Base-by-base conservation (phyloP, 176 grass and related monocot genomes). In the Aegilops bicornis region DNA sequence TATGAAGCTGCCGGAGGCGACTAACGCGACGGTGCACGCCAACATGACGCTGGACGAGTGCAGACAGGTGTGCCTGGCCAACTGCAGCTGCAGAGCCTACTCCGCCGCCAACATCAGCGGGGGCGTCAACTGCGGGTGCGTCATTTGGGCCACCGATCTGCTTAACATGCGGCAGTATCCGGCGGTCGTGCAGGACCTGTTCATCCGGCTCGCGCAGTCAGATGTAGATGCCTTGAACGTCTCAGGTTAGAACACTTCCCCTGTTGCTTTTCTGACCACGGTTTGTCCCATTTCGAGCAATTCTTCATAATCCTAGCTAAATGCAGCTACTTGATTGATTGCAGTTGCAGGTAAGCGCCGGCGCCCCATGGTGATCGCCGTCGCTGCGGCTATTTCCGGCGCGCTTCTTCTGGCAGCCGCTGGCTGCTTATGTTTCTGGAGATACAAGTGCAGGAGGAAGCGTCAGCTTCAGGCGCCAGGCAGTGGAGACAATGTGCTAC, bases 71-170 rank as follows among this genome's bases (percentile, higher is more conserved):
- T 94, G 92, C 89, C 64, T 73, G 27, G 10, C 7, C 6, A 75
- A 87, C n/a, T 94, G 92, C 80, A 67, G 80, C 64, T 94, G 92
- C 80, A 62, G 50, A 24, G 86, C 92, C 17, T 94, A 89, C 81
- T 80, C 92, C 6, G 72, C 85, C 3, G 68, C 71, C 0, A 78
- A 83, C 73, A 58, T 90, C 30, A 90, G 81, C 48, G 82, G 77
- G 10, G 88, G 82, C 0, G 76, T 37, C 61, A 76, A 20, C 68
- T 58, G 76, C 33, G 83, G 80, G 12, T 94, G 92, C 40, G 75
- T 89, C 65, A 84, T 84, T 45, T 94, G 92, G 92, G 76, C 63
- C 67, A 70, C 79, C 54, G 92, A 91, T 37, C 89, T 94, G 76
- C 4, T 94, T 3, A 89, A 94, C 79, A 86, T 94, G 79, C 76